Evolutionary conservation across 2,329 filamentous ascomycete genomes (phyloP), one percentile per base, ranked within the genome.

Genomic region (Colletotrichum magnum): DNA sequence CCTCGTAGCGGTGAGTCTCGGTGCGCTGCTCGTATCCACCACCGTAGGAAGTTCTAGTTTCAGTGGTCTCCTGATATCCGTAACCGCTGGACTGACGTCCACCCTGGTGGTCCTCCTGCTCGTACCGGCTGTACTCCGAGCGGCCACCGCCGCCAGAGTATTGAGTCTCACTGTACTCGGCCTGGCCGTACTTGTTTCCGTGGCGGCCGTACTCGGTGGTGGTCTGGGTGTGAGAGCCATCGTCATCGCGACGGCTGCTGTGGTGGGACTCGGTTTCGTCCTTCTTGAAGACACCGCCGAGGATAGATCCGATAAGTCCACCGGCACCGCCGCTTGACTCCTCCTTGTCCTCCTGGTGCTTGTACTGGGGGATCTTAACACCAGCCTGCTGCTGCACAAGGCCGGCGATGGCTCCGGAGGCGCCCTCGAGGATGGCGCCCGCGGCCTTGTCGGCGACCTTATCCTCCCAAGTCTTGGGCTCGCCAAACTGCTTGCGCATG

Each of bases 231-330:
- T 90, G 88, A 6, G 88, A 89, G 24, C 89, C 89, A 65, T 92
- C 88, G 6, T 87, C 80, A 47, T 86, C 84, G 51, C 89, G 86
- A 41, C 84, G 84, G 67, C 87, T 81, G 72, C 84, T 84, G 62
- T 84, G 82, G 72, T 86, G 87, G 56, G 81, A 83, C 74, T 89
- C 84, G 65, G 85, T 89, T 53, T 89, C 83, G 41, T 87, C 82
- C 43, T 84, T 82, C 58, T 85, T 83, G 60, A 92, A 87, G 15
- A 86, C 86, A 13, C 87, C 87, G 12, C 90, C 88, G 9, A 97
- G 86, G 16, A 95, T 81, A 47, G 88, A 89, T 43, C 90, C 91
- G 13, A 97, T 84, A 51, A 97, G 82, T 26, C 91, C 90, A 36
- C 92, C 92, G 1, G 94, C 78, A 12, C 88, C 88, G 58, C 91